These are phyloP conservation scores for Lobosporangium transversale DNA, from an alignment of 192 early-diverging fungal genomes.

Conservation along the genomic window DNA sequence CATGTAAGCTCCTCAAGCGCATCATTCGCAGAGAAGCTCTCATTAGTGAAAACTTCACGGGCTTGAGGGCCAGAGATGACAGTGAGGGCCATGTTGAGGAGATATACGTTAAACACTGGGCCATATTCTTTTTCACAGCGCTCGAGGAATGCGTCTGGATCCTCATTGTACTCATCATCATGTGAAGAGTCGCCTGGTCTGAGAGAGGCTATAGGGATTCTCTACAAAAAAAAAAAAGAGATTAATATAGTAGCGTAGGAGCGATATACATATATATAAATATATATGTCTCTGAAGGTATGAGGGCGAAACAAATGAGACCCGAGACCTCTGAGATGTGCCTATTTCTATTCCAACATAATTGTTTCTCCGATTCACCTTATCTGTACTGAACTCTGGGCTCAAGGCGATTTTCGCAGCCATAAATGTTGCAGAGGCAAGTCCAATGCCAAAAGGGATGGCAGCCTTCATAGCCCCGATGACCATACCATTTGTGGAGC, in stretches of 20 bases:
- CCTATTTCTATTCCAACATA: no score
- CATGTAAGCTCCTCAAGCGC: conserved; percentile 39
- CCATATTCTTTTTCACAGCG: conserved; percentile 22
- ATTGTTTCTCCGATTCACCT: conserved; percentile 12
- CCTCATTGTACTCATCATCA: conserved; percentile 30
- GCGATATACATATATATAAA: no score
- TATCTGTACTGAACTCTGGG: conserved; percentile 17
- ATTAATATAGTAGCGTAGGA: no score
- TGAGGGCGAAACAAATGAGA: no score
- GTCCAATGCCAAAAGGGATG: conserved; percentile 33
- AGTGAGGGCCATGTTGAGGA: conserved; percentile 13
- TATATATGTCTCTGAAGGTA: no score
- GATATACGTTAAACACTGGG: conserved; percentile 24
- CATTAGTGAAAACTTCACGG: conserved; percentile 48
- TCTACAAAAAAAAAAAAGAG: no score
- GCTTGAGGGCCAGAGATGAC: conserved; percentile 35
- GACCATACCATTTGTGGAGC: not conserved
- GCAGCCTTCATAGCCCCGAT: conserved; percentile 4
- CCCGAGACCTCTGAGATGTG: no score
- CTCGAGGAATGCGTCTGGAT: conserved; percentile 24
- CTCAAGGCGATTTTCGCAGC: conserved; percentile 5
- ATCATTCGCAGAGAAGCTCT: conserved; percentile 15
- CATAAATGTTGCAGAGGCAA: conserved; percentile 33
- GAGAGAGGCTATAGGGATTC: conserved; percentile 21
- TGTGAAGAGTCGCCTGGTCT: conserved; percentile 27